These are phyloP conservation scores for Pseudoturritis turrita DNA, from an alignment of 345 rosid genomes.

Conservation along the genomic window DNA sequence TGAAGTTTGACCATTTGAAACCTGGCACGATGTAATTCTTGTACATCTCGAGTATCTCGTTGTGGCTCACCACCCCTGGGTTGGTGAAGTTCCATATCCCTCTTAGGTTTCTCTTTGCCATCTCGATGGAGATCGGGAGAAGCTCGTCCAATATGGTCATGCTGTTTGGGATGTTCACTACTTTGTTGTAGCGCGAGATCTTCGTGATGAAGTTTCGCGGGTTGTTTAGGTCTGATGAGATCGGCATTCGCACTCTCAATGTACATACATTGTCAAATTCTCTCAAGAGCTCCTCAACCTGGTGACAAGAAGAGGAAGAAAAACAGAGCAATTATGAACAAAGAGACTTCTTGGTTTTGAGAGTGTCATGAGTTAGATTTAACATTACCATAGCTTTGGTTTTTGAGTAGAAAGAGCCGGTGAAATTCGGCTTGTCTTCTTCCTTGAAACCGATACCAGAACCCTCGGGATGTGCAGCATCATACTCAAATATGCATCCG, in stretches of 20 bases:
- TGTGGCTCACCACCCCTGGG: slow-evolving; percentile 57
- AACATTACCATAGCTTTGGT: slow-evolving; percentile 57
- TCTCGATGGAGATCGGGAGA: slow-evolving; percentile 52
- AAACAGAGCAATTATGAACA: slow-evolving; percentile 11
- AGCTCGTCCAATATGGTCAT: slow-evolving; percentile 64
- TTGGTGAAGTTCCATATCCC: slow-evolving; percentile 65
- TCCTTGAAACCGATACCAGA: slow-evolving; percentile 55
- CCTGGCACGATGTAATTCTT: slow-evolving; percentile 39
- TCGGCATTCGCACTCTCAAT: slow-evolving; percentile 55
- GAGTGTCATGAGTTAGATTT: neutral
- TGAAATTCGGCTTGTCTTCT: slow-evolving; percentile 50
- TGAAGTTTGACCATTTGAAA: slow-evolving; percentile 46
- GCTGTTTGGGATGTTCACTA: slow-evolving; percentile 59
- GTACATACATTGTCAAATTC: slow-evolving; percentile 54
- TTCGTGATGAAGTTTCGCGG: slow-evolving; percentile 52
- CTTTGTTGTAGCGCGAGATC: slow-evolving; percentile 45
- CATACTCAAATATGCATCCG: slow-evolving; percentile 56
- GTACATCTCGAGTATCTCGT: slow-evolving; percentile 56
- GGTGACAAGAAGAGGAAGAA: neutral
- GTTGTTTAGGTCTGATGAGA: slow-evolving; percentile 54
- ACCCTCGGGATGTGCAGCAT: slow-evolving; percentile 44
- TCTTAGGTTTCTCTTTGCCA: slow-evolving; percentile 52
- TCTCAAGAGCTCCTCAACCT: slow-evolving; percentile 57
- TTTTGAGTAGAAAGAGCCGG: slow-evolving; percentile 52
- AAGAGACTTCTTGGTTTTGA: neutral